Evolutionary conservation across 129 eudicot genomes (phyloP), one percentile per base, ranked within the genome.

Genomic region (carrot (Daucus carota)): DNA sequence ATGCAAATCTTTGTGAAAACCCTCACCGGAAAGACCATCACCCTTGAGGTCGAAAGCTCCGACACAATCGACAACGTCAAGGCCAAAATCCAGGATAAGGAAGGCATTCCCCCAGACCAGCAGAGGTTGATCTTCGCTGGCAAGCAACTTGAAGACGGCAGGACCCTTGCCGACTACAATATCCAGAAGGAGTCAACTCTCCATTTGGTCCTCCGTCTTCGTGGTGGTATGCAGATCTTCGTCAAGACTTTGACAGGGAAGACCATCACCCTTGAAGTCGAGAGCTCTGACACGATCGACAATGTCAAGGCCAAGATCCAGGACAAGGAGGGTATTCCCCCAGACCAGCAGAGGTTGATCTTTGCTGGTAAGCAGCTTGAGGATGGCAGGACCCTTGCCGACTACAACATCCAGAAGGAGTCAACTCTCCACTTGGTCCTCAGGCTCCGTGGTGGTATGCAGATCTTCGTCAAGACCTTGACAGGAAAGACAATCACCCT

Each of bases 1-100:
- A 63, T 63, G 70, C 70, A 60, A 28, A 60, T 60, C 68, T 60
- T 60, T 60, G 68, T 60, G 68, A 60, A 60, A 60, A 60, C 68
- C 0, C 18, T 60, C 18, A 60, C 68, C 3, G 70, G 70, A 14
- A 63, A 63, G 70, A 63, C 70, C 34, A 63, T 63, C 40, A 63
- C 70, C 6, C 38, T 63, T 5, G 70, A 63, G 38, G 70, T 63
- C 70, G 70, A 63, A 15, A 63, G 70, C 70, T 63, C 70, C 1
- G 70, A 63, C 38, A 63, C 70, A 0, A 63, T 63, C 1, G 70
- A 63, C 40, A 63, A 63, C 22, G 70, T 63, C 22, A 63, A 63
- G 70, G 70, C 70, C 0, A 63, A 63, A 10, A 63, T 63, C 40
- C 70, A 63, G 70, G 70, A 63, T 9, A 63, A 63, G 40, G 70